These are phyloP conservation scores for Myxozyma neglecta DNA, from an alignment of 805 yeast species.

Conservation along the genomic window DNA sequence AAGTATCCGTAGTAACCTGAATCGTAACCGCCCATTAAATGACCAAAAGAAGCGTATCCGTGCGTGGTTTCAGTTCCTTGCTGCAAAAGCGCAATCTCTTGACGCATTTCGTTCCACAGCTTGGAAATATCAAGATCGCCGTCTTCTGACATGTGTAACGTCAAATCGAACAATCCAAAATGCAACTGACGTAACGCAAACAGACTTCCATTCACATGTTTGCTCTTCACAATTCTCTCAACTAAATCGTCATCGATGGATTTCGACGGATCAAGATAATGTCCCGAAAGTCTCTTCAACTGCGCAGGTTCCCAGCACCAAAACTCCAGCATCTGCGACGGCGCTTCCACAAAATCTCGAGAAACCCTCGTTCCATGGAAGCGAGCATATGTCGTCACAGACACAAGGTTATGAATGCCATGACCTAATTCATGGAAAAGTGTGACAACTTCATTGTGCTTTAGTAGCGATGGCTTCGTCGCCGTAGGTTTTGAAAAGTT, in stretches of 20 bases:
- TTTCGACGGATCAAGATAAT: constrained; percentile 58
- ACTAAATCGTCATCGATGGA: constrained; percentile 58
- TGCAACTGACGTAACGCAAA: constrained; percentile 72
- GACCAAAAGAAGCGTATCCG: constrained; percentile 75
- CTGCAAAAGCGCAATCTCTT: constrained; percentile 59
- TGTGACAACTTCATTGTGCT: constrained; percentile 76
- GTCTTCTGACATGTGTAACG: constrained; percentile 54
- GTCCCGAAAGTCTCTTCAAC: constrained; percentile 60
- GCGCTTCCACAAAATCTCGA: constrained; percentile 88
- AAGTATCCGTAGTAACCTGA: constrained; percentile 84
- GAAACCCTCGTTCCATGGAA: constrained; percentile 78
- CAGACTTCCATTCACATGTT: constrained; percentile 75
- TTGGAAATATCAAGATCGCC: constrained; percentile 53
- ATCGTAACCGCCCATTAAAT: constrained; percentile 80
- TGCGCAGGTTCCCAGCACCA: constrained; percentile 79
- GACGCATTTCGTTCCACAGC: constrained; percentile 66
- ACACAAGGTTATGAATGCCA: constrained; percentile 77
- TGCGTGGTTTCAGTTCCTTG: constrained; percentile 45
- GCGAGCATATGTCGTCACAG: constrained; percentile 61
- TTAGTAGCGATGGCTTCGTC: constrained; percentile 69
- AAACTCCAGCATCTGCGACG: constrained; percentile 84
- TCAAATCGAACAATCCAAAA: constrained; percentile 71
- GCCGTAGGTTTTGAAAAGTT: constrained; percentile 75
- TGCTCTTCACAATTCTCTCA: constrained; percentile 59
- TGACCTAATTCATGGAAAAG: constrained; percentile 90